These are phyloP conservation scores for Pythium sp. DNA, from an alignment of 352 stramenopile genomes.

Conservation along the genomic window DNA sequence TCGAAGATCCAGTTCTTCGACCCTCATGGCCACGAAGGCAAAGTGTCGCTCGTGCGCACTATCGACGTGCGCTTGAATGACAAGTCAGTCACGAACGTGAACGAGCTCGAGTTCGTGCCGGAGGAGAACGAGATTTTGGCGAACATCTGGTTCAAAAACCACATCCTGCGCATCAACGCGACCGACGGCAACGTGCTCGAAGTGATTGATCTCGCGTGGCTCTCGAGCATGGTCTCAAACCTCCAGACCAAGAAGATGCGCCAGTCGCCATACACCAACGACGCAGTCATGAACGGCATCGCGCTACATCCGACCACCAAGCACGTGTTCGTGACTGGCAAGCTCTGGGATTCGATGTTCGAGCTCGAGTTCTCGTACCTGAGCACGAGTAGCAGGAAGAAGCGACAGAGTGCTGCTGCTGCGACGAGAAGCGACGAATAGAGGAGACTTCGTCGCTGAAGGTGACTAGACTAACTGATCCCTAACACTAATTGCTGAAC, in stretches of 20 bases:
- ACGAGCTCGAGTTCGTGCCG: constrained; percentile 87
- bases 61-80: constrained; percentile 54
- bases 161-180: constrained; percentile 77
- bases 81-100: constrained; percentile 51
- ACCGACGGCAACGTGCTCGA: constrained; percentile 64
- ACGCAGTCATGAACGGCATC: constrained; percentile 90
- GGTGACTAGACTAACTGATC: too few species aligned
- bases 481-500: background rate
- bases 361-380: constrained; percentile 72
- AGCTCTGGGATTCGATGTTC: constrained; percentile 85
- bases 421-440: background rate
- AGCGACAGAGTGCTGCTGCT: background rate
- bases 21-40: constrained; percentile 18
- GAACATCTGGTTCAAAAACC: constrained; percentile 84
- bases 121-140: constrained; percentile 80
- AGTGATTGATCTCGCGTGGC: constrained; percentile 63
- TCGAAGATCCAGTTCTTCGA: constrained; percentile 79
- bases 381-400: background rate
- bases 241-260: constrained; percentile 47
- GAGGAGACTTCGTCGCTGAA: background rate
- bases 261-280: constrained; percentile 29
- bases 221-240: constrained; percentile 62
- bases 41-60: constrained; percentile 41
- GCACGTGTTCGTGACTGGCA: constrained; percentile 76
- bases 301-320: constrained; percentile 59